Base-by-base conservation (phyloP, 805 yeast genomes). In the Metschnikowia aberdeeniae region DNA sequence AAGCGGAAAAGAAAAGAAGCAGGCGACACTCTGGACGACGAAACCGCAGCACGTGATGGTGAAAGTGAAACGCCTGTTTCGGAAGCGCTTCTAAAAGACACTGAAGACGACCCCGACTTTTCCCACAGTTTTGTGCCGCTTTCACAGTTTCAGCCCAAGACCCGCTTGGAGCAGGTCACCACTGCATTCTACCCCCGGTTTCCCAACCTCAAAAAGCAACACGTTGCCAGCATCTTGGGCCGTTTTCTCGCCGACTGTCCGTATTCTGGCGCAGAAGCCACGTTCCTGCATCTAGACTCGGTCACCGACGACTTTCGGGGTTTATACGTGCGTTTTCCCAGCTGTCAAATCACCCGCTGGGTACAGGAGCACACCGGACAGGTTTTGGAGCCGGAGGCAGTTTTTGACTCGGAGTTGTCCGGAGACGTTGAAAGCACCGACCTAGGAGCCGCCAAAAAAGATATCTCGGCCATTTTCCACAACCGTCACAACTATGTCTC, bases 111-210 rank as follows among this genome's bases (percentile, higher is more conserved):
- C 8, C 43, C 41, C 4, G 58, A 46, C 14, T 55, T 52, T 6
- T 36, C 46, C 36, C 54, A 52, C 11, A 34, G 36, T 4, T 65
- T 50, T 42, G 56, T 62, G 5, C 64, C 59, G 1, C 56, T 73
- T 11, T 56, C 56, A 5, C 37, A 42, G 4, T 62, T 74, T 30
- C 46, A 42, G 4, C 75, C 76, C 0, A 41, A 45, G 1, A 68
- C 62, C 34, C 55, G 69, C 33, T 57, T 62, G 35, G 63, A 70
- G 30, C 76, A 75, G 44, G 43, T 71, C 5, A 52, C 57, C 38
- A 62, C 67, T 4, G 55, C 71, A 2, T 53, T 63, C 5, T 48
- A 73, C 10, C 55, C 59, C 20, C 65, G 65, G 33, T 63, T 75
- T 42, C 70, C 68, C 6, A 61, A 59, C 11, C 47, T 72, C 4